phyloP scores from a whole-genome alignment of 2,329 filamentous ascomycete species.

The Cercospora sp. region DNA sequence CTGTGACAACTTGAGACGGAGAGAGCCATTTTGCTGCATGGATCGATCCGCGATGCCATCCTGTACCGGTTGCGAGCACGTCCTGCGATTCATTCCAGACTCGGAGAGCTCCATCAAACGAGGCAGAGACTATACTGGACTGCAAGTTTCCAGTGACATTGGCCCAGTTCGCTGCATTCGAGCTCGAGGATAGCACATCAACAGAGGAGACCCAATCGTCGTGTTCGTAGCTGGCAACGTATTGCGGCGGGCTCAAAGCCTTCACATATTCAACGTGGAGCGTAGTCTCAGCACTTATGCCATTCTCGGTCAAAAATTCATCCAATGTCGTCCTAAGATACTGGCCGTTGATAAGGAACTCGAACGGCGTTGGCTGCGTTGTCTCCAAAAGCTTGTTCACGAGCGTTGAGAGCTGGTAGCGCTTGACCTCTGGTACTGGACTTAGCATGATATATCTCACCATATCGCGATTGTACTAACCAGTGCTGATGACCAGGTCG shows the following conservation, averaged over 20 bases:
- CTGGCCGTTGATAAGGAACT: slow-evolving; percentile 92
- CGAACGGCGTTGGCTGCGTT: slow-evolving; percentile 72
- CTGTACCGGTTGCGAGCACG: slow-evolving; percentile 71
- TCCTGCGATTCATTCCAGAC: slow-evolving; percentile 91
- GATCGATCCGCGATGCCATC: slow-evolving; percentile 69
- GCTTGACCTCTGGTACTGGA: slow-evolving; percentile 50
- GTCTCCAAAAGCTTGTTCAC: slow-evolving; percentile 62
- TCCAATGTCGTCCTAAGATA: slow-evolving; percentile 88
- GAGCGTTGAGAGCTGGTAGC: slow-evolving; percentile 62
- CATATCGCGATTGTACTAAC: slow-evolving; percentile 36
- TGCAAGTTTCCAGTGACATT: slow-evolving; percentile 50
- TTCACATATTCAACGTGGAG: slow-evolving; percentile 90
- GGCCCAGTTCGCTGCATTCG: slow-evolving; percentile 54
- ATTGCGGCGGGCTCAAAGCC: slow-evolving; percentile 82
- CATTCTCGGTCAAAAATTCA: slow-evolving; percentile 82
- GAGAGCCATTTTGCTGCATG: slow-evolving; percentile 85
- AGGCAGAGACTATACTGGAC: slow-evolving; percentile 81
- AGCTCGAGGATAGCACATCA: slow-evolving; percentile 71
- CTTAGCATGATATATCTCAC: not conserved
- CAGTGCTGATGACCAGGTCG: slow-evolving; percentile 59
- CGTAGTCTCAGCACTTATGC: slow-evolving; percentile 84
- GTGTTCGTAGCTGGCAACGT: slow-evolving; percentile 90
- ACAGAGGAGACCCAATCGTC: slow-evolving; percentile 95
- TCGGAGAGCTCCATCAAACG: slow-evolving; percentile 84
- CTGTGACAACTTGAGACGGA: slow-evolving; percentile 74